Evolutionary conservation across 192 early-diverging fungal species (phyloP), one percentile per base, ranked within the genome.

Genomic region (Umbelopsis sp.): DNA sequence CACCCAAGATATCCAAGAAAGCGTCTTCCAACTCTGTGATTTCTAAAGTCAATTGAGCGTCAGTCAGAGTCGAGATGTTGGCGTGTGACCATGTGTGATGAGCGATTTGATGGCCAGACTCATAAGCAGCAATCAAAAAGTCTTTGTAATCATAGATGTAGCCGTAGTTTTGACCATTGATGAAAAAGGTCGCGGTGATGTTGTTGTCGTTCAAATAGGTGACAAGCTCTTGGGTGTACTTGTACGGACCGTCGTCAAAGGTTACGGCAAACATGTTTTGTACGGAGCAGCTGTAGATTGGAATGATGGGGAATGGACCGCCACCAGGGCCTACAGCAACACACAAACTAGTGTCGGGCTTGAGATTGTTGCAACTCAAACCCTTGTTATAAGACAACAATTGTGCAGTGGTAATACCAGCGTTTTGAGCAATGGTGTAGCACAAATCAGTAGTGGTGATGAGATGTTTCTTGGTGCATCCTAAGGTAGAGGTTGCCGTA

Each of bases 191-290:
- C 0, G 82, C 84, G 27, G 82, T 85, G 5, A 79, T 74, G 27
- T 82, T 76, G 21, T 78, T 74, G 0, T 71, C 68, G 44, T 74
- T 33, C 1, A 88, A 50, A 50, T 73, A 71, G 30, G 80, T 75
- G 27, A 83, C 82, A 12, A 88, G 72, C 4, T 78, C 67, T 0
- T 76, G 75, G 0, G 77, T 78, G 37, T 78, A 78, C 21, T 73
- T 66, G 11, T 84, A 81, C 33, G 86, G 86, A 46, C 86, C 86
- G 46, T 88, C 86, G 49, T 85, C 86, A 66, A 78, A 88, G 20
- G 86, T 88, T n/a, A 86, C 74, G 15, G 87, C 86, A 52, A 85
- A 86, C 0, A 74, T 69, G 12, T 82, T 78, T 21, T 78, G 61
- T 1, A 69, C 67, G 6, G 23, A 27, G 55, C 55, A 61, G 33